Conservation (phyloP, 306 rosid genomes). For the Leucaena leucocephala region DNA sequence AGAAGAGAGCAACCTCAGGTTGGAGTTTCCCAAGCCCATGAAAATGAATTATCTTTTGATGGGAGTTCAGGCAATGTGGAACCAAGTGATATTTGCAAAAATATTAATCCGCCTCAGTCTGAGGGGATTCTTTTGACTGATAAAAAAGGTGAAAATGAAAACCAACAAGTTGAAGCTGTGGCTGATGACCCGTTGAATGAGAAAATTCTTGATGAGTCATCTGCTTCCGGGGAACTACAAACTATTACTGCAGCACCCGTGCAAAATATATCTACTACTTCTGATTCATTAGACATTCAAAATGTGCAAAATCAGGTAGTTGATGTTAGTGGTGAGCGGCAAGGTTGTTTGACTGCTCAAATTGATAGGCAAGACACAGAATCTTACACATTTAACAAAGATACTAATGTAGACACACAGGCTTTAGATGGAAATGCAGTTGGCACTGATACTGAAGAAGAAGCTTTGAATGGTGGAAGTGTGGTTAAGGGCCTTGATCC, state of each 20-base stretch:
- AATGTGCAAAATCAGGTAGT: conserved; percentile 46
- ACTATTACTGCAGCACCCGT: conserved; percentile 37
- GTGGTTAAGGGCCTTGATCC: conserved; percentile 31
- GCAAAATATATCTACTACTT: conserved; percentile 38
- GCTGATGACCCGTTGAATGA: conserved; percentile 40
- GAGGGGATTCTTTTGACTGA: conserved; percentile 39
- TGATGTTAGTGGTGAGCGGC: conserved; percentile 35
- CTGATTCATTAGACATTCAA: conserved; percentile 38
- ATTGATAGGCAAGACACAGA: conserved; percentile 35
- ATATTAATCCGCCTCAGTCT: conserved; percentile 38
- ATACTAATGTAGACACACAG: conserved; percentile 37
- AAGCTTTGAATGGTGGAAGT: conserved; percentile 40
- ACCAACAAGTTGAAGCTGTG: conserved; percentile 35
- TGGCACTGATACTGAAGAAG: conserved; percentile 35
- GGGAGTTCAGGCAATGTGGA: conserved; percentile 45
- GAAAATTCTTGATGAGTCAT: conserved; percentile 44
- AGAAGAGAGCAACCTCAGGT: conserved; percentile 45
- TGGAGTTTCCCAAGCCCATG: conserved; percentile 50
- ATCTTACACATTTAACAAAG: conserved; percentile 38
- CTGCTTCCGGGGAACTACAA: conserved; percentile 42
- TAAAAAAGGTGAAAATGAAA: conserved; percentile 41
- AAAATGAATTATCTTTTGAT: conserved; percentile 44
- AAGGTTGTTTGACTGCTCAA: conserved; percentile 32
- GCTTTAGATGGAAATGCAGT: conserved; percentile 31
- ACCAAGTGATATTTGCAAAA: conserved; percentile 39